Evolutionary conservation across 345 rosid genomes (phyloP).

Genomic region (Acer campestre): DNA sequence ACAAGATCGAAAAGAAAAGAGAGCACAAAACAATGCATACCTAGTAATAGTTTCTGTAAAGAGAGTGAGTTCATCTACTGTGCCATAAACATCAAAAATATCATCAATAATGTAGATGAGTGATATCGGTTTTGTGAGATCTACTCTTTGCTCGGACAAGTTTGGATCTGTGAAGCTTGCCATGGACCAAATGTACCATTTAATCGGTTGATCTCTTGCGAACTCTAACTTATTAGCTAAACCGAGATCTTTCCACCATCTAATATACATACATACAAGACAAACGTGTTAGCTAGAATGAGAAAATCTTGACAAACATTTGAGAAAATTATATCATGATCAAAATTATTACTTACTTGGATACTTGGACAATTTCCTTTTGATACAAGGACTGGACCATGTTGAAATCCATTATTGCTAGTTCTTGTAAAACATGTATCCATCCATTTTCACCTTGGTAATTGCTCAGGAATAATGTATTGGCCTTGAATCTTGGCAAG

Average conservation of each 20-base stretch:
- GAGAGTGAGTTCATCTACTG: conserved; percentile 44
- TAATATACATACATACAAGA: conserved; percentile 19
- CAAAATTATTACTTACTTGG: conserved; percentile 26
- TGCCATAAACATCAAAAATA: conserved; percentile 48
- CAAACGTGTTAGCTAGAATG: neutral
- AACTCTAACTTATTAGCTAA: conserved; percentile 38
- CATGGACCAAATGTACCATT: conserved; percentile 54
- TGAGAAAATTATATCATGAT: neutral
- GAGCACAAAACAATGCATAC: conserved; percentile 21
- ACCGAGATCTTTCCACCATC: conserved; percentile 65
- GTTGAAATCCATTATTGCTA: conserved; percentile 41
- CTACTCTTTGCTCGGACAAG: conserved; percentile 43
- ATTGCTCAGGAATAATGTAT: conserved; percentile 6
- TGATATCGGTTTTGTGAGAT: conserved; percentile 52
- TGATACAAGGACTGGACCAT: conserved; percentile 33
- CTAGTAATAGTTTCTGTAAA: conserved; percentile 45
- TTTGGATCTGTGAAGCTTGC: conserved; percentile 48
- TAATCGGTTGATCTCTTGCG: conserved; percentile 56
- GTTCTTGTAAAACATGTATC: conserved; percentile 32
- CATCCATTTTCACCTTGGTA: conserved; percentile 26
- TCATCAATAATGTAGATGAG: conserved; percentile 56
- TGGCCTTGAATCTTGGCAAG: conserved; percentile 34
- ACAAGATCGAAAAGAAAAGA: neutral
- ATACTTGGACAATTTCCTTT: conserved; percentile 34
- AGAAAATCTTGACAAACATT: neutral